Evolutionary conservation across 345 rosid genomes (phyloP).

Genomic region (Barbarea vulgaris): DNA sequence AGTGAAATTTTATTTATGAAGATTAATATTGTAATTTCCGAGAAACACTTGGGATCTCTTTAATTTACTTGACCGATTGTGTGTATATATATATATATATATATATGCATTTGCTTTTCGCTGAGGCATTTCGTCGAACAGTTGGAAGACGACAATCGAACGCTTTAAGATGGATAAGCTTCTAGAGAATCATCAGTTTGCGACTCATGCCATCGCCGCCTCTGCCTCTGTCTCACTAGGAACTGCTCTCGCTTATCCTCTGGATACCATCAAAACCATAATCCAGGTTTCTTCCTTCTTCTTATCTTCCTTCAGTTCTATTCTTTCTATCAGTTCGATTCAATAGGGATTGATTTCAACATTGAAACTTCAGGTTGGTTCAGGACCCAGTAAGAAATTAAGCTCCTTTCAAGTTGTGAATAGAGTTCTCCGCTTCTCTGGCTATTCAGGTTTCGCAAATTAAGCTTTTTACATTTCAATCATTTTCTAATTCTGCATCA

Average conservation of each 20-base stretch:
- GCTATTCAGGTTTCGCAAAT: conserved; percentile 42
- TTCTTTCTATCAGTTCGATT: background rate
- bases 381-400: conserved; percentile 60
- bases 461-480: background rate
- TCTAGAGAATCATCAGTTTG: conserved; percentile 67
- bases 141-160: conserved; percentile 9
- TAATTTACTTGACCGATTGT: background rate
- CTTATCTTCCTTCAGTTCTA: background rate
- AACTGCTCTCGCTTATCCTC: conserved; percentile 75
- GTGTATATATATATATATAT: too few relatives aligned
- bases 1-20: background rate
- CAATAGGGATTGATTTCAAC: background rate
- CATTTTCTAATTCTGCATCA: background rate
- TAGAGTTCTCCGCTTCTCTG: conserved; percentile 64
- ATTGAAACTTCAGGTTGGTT: conserved; percentile 67
- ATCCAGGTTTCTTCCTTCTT: conserved; percentile 57
- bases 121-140: conserved; percentile 41
- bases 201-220: conserved; percentile 80
- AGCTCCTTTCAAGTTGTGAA: conserved; percentile 53
- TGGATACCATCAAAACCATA: conserved; percentile 81
- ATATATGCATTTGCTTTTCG: background rate
- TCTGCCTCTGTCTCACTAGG: conserved; percentile 68
- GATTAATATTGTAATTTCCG: background rate
- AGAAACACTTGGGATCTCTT: background rate
- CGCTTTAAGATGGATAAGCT: conserved; percentile 43